Percentiles rank a stretch among this genome's conserved stretches.
Evolutionary conservation across 768 basidiomycete species (phyloP).

Genomic region (Coprinellus aureogranulatus): DNA sequence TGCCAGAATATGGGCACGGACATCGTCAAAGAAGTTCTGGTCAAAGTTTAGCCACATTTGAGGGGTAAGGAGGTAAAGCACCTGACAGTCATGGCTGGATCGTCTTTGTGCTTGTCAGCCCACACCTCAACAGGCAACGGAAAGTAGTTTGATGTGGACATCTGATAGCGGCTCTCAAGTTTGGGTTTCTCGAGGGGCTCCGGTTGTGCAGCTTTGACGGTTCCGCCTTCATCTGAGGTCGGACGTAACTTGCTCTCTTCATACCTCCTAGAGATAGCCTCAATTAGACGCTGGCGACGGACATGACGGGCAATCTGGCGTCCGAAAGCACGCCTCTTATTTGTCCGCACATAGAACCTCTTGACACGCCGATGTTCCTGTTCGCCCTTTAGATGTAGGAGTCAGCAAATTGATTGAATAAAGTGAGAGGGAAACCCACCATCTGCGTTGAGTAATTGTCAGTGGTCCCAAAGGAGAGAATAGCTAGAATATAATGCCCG

Average conservation of each 20-base stretch:
- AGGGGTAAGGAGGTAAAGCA: not conserved
- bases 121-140: conserved; percentile 12
- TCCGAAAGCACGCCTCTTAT: conserved; percentile 24
- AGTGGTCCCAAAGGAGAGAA: conserved; percentile 5
- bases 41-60: not conserved
- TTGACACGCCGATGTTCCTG: conserved; percentile 36
- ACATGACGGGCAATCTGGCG: conserved; percentile 23
- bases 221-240: too few species aligned
- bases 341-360: conserved; percentile 20
- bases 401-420: not conserved
- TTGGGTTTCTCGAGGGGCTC: too few species aligned
- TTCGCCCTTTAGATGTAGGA: conserved; percentile 29
- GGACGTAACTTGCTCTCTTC: too few species aligned
- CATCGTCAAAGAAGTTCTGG: conserved; percentile 24
- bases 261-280: too few species aligned
- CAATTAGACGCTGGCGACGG: conserved; percentile 8
- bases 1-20: conserved; percentile 29
- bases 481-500: not conserved
- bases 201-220: too few species aligned
- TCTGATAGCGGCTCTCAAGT: conserved; percentile 21
- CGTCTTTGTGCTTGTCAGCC: conserved; percentile 10
- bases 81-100: conserved; percentile 20
- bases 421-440: too few species aligned
- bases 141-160: conserved; percentile 11
- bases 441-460: conserved; percentile 19